phyloP scores from a whole-genome alignment of 2,329 filamentous ascomycete genomes.

The Cercospora berteroae region DNA sequence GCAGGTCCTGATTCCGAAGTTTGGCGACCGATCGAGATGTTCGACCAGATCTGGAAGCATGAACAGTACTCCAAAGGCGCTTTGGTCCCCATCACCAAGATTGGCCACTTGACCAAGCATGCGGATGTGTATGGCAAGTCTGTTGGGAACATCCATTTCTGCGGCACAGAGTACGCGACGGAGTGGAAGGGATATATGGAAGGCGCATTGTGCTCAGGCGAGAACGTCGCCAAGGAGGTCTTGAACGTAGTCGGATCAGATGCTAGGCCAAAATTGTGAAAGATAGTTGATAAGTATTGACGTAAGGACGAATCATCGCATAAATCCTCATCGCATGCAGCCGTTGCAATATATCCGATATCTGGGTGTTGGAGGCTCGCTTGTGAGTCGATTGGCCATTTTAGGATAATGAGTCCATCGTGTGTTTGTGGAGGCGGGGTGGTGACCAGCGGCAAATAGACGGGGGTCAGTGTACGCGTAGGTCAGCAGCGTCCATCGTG shows the following conservation, averaged over 20 bases:
- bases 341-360: background rate
- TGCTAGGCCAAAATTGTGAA: conserved; percentile 1
- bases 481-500: background rate
- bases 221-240: conserved; percentile 8
- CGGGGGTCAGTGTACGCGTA: background rate
- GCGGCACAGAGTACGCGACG: conserved; percentile 11
- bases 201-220: conserved; percentile 12
- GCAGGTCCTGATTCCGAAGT: conserved; percentile 9
- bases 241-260: background rate
- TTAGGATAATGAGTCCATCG: conserved; percentile 8
- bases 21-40: conserved; percentile 6
- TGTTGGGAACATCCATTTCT: conserved; percentile 14
- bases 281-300: background rate
- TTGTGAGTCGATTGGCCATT: conserved; percentile 1
- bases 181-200: conserved; percentile 21
- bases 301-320: background rate
- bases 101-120: conserved; percentile 7
- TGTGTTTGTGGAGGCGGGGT: background rate
- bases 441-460: conserved; percentile 5
- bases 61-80: conserved; percentile 7
- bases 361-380: background rate
- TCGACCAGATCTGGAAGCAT: conserved; percentile 11
- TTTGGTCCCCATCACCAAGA: conserved; percentile 1
- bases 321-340: background rate
- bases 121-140: conserved; percentile 9